Base-by-base conservation (phyloP, 495 filamentous ascomycete species). In the Talaromyces thailandensis region DNA sequence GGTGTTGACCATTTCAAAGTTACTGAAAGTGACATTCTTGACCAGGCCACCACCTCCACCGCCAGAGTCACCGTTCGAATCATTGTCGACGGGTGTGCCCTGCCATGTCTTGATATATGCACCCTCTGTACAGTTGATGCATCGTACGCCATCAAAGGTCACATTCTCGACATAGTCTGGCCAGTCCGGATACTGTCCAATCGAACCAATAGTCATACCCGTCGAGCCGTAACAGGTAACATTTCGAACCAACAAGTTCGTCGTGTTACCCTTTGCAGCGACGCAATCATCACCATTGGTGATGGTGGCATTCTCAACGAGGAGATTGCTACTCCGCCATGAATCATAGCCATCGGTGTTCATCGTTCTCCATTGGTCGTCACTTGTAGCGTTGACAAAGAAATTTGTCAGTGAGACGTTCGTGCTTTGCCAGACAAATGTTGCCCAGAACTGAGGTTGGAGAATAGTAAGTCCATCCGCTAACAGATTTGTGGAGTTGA, bases 41-140 rank as follows among this genome's bases (percentile, higher is more conserved):
- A 83, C 72, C 60, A 71, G 66, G 25, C 81, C 76, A 43, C 66
- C 66, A 21, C 68, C 68, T 3, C 68, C 68, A 9, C 68, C 68
- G n/a, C 72, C 74, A n/a, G 56, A 35, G 57, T 71, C 73, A 26
- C 72, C 71, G 52, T 76, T 75, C 1, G 67, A 67, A 45, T 69
- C 69, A 28, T 61, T 29, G 52, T 64, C 62, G 9, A 63, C 63
- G 2, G 63, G 31, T 3, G 65, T 65, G 7, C 78, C 78, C 24
- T 76, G 71, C 70, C 81, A 82, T 9, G 80, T 82, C 70, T 84
- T 83, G 67, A 84, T 79, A 71, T 80, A 82, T 1, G 80, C 80
- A 23, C 76, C 79, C 67, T 83, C 82, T 63, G 73, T 76, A 14
- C 71, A 76, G 70, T 83, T 76, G 57, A 53, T 5, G 5, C 21